phyloP scores from a whole-genome alignment of 371 early-diverging fungal genomes.

The Apophysomyces trapeziformis region DNA sequence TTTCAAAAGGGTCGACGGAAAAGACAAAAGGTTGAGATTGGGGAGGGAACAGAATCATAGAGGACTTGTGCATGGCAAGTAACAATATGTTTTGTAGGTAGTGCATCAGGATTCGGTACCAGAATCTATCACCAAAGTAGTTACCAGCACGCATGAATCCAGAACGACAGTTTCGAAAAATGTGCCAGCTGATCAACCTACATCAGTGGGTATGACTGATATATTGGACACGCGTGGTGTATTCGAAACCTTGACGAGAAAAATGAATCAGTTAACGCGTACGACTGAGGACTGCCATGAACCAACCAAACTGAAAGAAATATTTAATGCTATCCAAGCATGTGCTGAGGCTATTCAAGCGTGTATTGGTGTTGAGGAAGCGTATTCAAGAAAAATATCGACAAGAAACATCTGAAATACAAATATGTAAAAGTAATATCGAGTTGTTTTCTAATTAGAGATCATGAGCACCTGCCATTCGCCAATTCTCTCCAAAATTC shows the following conservation, averaged over 20 bases:
- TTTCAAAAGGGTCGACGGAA: not conserved
- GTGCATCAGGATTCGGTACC: not conserved
- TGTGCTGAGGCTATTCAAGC: conserved; percentile 8
- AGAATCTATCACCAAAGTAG: not conserved
- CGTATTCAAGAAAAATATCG: not conserved
- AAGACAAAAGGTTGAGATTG: not conserved
- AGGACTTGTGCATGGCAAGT: not conserved
- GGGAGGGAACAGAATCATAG: not conserved
- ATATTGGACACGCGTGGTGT: not conserved
- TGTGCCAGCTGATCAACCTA: not conserved
- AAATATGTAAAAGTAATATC: not conserved
- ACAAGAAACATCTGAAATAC: not conserved
- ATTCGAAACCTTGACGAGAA: not conserved
- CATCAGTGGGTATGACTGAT: not conserved
- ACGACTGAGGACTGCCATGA: not conserved
- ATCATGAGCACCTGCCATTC: conserved; percentile 7
- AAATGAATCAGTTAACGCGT: not conserved
- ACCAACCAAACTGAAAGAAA: not conserved
- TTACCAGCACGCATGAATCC: not conserved
- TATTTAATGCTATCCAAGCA: conserved; percentile 9
- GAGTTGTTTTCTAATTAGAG: not conserved
- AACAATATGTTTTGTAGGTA: not conserved
- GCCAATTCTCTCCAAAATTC: conserved; percentile 23
- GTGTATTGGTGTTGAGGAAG: not conserved
- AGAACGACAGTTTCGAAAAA: not conserved